Conservation (phyloP, 2,329 filamentous ascomycete species). For the Sporothrix mexicana region DNA sequence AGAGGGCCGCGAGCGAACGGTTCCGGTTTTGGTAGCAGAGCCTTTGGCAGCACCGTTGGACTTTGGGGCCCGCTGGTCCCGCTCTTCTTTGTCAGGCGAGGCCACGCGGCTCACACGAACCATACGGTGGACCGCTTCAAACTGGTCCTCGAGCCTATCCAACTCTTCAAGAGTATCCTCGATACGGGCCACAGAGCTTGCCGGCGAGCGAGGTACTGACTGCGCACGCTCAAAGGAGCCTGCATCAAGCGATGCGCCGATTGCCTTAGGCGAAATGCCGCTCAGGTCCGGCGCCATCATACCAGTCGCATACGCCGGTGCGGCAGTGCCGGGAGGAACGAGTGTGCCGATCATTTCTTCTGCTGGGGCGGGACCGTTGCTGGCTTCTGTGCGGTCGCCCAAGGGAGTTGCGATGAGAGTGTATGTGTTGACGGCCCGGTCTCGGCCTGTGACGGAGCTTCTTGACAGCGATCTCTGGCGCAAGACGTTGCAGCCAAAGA, state of each 20-base stretch:
- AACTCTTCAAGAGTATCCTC: slow-evolving; percentile 69
- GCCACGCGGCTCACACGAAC: slow-evolving; percentile 46
- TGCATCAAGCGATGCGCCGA: slow-evolving; percentile 9
- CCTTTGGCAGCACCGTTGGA: slow-evolving; percentile 30
- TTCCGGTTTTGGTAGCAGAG: slow-evolving; percentile 43
- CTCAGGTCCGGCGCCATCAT: not conserved
- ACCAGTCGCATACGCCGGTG: not conserved
- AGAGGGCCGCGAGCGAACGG: slow-evolving; percentile 49
- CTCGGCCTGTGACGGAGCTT: slow-evolving; percentile 38
- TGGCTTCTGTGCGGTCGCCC: slow-evolving; percentile 33
- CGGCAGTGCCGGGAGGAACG: slow-evolving; percentile 18
- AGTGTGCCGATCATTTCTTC: slow-evolving; percentile 35
- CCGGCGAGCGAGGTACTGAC: slow-evolving; percentile 33
- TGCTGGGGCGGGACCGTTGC: not conserved
- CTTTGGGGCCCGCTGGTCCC: not conserved
- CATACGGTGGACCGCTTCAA: slow-evolving; percentile 59
- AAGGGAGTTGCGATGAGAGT: slow-evolving; percentile 57
- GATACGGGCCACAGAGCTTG: slow-evolving; percentile 51
- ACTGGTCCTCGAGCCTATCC: slow-evolving; percentile 65
- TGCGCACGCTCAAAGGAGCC: slow-evolving; percentile 24
- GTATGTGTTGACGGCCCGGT: slow-evolving; percentile 49
- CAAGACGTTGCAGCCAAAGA: slow-evolving; percentile 61
- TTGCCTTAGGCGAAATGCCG: slow-evolving; percentile 28
- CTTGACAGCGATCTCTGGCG: slow-evolving; percentile 44
- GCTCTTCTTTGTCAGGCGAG: slow-evolving; percentile 44